A percentile compares a stretch with the other conserved stretches of the same genome.
phyloP scores from a whole-genome alignment of 2,329 filamentous ascomycete genomes.

The Colletotrichum caudatum region DNA sequence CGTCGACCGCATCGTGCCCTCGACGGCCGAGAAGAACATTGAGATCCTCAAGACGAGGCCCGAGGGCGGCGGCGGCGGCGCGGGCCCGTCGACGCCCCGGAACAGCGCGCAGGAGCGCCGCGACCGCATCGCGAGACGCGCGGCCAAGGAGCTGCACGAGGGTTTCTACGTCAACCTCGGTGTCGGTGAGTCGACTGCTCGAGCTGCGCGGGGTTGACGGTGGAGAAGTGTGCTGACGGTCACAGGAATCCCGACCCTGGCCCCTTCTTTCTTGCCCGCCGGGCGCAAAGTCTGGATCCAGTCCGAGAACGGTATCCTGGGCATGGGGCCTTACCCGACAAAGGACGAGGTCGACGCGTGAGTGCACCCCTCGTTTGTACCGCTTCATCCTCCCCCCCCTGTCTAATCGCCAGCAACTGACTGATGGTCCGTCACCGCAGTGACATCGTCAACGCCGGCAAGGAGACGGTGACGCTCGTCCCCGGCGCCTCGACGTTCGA shows the following conservation, averaged over 20 bases:
- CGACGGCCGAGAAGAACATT: constrained; percentile 77
- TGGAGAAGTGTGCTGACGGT: neutral
- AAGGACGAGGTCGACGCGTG: constrained; percentile 75
- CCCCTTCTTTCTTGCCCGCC: constrained; percentile 78
- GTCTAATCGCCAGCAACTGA: neutral
- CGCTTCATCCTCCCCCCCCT: neutral
- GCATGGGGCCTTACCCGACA: constrained; percentile 84
- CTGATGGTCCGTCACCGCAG: constrained; percentile 45
- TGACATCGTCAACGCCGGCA: constrained; percentile 88
- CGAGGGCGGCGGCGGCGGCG: constrained; percentile 50
- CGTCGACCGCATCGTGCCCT: constrained; percentile 83
- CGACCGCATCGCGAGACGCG: constrained; percentile 79
- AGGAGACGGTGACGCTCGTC: constrained; percentile 85
- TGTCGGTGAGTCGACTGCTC: constrained; percentile 55
- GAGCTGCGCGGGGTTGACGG: neutral
- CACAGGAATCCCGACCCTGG: constrained; percentile 83
- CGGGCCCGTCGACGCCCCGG: constrained; percentile 52
- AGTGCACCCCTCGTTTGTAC: constrained; percentile 42
- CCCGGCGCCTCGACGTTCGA: constrained; percentile 84
- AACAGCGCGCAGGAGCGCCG: constrained; percentile 66
- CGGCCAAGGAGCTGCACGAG: constrained; percentile 83
- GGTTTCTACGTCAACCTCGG: constrained; percentile 86
- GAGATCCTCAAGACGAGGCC: constrained; percentile 74
- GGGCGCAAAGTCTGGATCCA: constrained; percentile 83
- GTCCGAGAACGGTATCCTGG: constrained; percentile 87